Percentiles rank a stretch among this genome's conserved stretches.
These are phyloP conservation scores for Syzygium jambos DNA, from an alignment of 345 rosid species.

Conservation along the genomic window DNA sequence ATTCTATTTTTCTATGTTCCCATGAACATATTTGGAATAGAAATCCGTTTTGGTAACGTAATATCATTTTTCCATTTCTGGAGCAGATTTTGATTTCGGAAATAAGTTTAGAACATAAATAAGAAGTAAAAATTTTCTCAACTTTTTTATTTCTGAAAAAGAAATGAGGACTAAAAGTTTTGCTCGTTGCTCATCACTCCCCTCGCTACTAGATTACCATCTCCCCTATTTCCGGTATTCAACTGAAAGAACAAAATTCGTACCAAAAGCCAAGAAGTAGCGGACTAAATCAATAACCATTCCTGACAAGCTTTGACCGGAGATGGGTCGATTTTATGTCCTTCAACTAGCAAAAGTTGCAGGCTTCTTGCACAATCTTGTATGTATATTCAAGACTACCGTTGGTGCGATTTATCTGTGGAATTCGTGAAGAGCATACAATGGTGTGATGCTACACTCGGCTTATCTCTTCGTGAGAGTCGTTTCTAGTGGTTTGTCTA, in stretches of 20 bases:
- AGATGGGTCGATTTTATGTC: neutral
- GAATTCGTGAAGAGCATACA: neutral
- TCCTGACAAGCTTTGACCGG: neutral
- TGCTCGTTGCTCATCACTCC: too few relatives aligned
- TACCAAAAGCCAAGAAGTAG: neutral
- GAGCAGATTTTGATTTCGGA: too few relatives aligned
- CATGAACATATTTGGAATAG: too few relatives aligned
- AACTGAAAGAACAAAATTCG: neutral
- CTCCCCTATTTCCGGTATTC: neutral
- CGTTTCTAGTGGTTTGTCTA: neutral
- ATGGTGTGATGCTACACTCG: neutral
- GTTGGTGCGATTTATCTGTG: neutral
- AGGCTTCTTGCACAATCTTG: neutral
- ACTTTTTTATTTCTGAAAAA: too few relatives aligned
- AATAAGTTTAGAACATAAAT: too few relatives aligned
- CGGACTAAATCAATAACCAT: neutral
- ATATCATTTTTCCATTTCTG: too few relatives aligned
- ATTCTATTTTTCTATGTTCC: too few relatives aligned
- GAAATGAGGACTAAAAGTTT: too few relatives aligned
- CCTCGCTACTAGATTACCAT: too few relatives aligned
- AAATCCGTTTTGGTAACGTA: too few relatives aligned
- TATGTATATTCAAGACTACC: too few relatives aligned
- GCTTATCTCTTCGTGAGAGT: neutral
- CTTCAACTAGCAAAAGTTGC: neutral
- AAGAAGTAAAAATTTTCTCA: too few relatives aligned